Evolutionary conservation across 495 filamentous ascomycete species (phyloP), one percentile per base, ranked within the genome.

Genomic region (Cercophora sp.): DNA sequence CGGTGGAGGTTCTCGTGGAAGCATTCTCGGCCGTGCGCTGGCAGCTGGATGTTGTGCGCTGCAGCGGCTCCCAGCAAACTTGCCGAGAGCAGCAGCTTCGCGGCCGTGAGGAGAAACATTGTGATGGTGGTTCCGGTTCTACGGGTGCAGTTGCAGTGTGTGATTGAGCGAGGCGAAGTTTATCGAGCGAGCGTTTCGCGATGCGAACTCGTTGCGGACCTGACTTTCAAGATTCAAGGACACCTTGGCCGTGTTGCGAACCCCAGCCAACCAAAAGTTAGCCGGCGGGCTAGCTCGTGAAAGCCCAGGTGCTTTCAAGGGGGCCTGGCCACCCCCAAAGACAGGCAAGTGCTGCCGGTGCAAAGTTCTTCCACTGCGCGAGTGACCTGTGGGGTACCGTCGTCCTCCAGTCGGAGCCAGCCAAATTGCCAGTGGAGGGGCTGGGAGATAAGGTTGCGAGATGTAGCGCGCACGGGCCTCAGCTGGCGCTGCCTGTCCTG

Each of bases 41-140:
- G 83, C 53, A 98, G 84, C 65, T 94, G 87, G 78, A 98, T 96
- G 74, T 90, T 96, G 84, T 98, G 93, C 57, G 87, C 88, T 51
- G 81, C 67, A 51, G 79, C 76, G 51, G 82, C 72, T 62, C 77
- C 72, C 62, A 88, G 70, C 62, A 88, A 70, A 62, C 79, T 71
- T 57, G 71, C 78, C 57, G 86, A 79, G 39, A 83, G 74, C 65
- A 89, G 74, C 62, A 90, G 66, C 59, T 84, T 68, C 44, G 81
- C 70, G 52, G 65, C 63, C 27, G 65, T 57, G 31, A 53, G 58
- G 22, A 71, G 41, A 22, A 57, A 59, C 69, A 71, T 71, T 39
- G 58, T 52, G 56, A 39, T 24, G 3, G 46, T 19, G 23, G 36
- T 39, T 40, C 42, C 22, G 36, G 41, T 9, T 29, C 16, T 32